These are phyloP conservation scores for Amanita thiersii DNA, from an alignment of 768 basidiomycete genomes.

Conservation along the genomic window DNA sequence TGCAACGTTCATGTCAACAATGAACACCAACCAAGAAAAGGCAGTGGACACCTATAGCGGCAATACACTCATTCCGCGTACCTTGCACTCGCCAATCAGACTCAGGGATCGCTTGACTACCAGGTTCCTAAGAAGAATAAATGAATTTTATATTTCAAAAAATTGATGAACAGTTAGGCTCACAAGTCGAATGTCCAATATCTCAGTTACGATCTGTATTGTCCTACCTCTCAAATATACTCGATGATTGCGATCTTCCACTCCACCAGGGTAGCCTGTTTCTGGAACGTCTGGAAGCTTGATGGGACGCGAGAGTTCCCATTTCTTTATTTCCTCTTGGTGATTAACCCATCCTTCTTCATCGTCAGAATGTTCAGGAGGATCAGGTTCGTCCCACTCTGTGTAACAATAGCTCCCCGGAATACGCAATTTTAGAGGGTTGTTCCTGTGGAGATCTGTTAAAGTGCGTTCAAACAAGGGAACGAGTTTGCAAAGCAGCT, in stretches of 20 bases:
- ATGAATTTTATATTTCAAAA: constrained; percentile 4
- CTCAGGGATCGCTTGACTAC: constrained; percentile 22
- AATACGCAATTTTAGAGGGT: constrained; percentile 34
- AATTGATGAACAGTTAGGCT: constrained; percentile 13
- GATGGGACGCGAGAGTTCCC: constrained; percentile 35
- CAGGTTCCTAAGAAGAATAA: constrained; percentile 20
- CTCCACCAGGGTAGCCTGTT: constrained; percentile 34
- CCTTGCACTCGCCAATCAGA: constrained; percentile 44
- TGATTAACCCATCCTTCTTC: constrained; percentile 39
- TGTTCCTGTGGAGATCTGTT: constrained; percentile 43
- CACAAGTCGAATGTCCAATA: constrained; percentile 34
- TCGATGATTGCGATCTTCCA: constrained; percentile 31
- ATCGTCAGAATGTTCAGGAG: constrained; percentile 40
- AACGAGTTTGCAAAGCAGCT: constrained; percentile 26
- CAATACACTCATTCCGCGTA: constrained; percentile 44
- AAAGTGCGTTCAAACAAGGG: constrained; percentile 46
- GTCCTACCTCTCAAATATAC: constrained; percentile 29
- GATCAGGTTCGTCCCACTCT: constrained; percentile 40
- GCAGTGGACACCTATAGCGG: constrained; percentile 36
- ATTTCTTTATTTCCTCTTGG: constrained; percentile 32
- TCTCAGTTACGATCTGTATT: constrained; percentile 34
- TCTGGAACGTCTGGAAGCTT: constrained; percentile 35
- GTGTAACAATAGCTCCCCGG: constrained; percentile 30
- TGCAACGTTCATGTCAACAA: constrained; percentile 3
- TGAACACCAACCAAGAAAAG: constrained; percentile 25